Base-by-base conservation (phyloP, 805 yeast genomes). In the Candida quercuum region DNA sequence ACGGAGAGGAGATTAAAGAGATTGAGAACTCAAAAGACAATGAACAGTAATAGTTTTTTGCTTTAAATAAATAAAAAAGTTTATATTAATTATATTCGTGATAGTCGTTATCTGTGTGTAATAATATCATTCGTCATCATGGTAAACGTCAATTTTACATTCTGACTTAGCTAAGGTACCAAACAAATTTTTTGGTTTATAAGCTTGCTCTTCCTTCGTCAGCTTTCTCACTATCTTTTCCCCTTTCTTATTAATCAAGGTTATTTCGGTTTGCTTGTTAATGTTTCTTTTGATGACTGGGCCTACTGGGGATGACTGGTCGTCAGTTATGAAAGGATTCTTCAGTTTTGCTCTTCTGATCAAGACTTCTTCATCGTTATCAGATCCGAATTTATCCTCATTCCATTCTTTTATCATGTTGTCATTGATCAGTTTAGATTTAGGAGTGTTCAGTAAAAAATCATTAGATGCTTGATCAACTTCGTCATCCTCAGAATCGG, bases 371-470 rank as follows among this genome's bases (percentile, higher is more conserved):
- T 48, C 47, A 11, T 40, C 46, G 11, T 38, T 46, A 14, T 39
- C 38, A 8, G 32, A 33, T 9, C 37, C 40, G 7, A 43, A 42
- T 3, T 32, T 40, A 11, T 51, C 39, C 23, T 61, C 56, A 28
- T 60, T 52, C 67, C 69, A 65, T 31, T 59, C 47, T 19, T 45
- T 39, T 4, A 63, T 57, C 35, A 60, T 40, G 15, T 57, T 56
- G 29, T 51, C 51, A 5, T 63, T 53, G 9, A 64, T 59, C 3
- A 65, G 32, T 30, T 56, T 57, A 28, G 57, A 57, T 30, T 56
- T 50, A 10, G 72, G 72, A 0, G 72, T 66, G 1, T 15, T 25
- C 18, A 40, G 27, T n/a, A n/a, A n/a, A n/a, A 24, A 13, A 13
- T 24, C 27, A 24, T 24, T 14, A 3, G 56, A 21, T n/a, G 18